Percentiles rank a stretch among this genome's conserved stretches.
These are phyloP conservation scores for Pyrenula massariospora DNA, from an alignment of 495 filamentous ascomycete genomes.

Conservation along the genomic window DNA sequence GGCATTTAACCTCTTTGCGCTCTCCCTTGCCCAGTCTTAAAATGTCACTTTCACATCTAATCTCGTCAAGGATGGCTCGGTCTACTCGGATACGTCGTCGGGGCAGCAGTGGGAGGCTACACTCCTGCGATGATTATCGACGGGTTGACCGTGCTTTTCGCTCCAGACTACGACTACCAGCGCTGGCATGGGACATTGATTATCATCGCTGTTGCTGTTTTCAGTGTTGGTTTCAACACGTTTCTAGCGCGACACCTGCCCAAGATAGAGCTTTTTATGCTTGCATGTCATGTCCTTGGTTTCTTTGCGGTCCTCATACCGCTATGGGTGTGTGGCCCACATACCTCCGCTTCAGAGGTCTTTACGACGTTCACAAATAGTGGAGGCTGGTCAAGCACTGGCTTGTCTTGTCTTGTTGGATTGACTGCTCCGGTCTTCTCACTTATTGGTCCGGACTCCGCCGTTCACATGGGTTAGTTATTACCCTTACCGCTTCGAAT, in stretches of 20 bases:
- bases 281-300: conserved; percentile 31
- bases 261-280: conserved; percentile 27
- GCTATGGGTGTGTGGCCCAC: conserved; percentile 12
- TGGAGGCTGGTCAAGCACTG: conserved; percentile 21
- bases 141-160: conserved; percentile 19
- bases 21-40: conserved; percentile 3
- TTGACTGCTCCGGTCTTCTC: conserved; percentile 15
- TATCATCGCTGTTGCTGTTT: conserved; percentile 17
- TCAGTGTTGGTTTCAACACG: conserved; percentile 21
- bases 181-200: conserved; percentile 31
- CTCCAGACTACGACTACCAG: conserved; percentile 18
- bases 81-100: conserved; percentile 23
- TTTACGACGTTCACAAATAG: conserved; percentile 23
- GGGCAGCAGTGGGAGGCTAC: conserved; percentile 16
- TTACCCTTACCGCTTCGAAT: conserved; percentile 1
- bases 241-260: conserved; percentile 27
- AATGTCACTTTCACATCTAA: background rate
- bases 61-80: conserved; percentile 19
- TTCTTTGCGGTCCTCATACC: conserved; percentile 38
- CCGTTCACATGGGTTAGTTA: conserved; percentile 12
- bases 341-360: conserved; percentile 13
- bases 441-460: conserved; percentile 21
- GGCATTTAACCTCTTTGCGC: conserved; percentile 3
- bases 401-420: conserved; percentile 23
- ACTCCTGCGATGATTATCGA: conserved; percentile 24